phyloP scores from a whole-genome alignment of 2,329 filamentous ascomycete genomes.

The Septoria linicola region DNA sequence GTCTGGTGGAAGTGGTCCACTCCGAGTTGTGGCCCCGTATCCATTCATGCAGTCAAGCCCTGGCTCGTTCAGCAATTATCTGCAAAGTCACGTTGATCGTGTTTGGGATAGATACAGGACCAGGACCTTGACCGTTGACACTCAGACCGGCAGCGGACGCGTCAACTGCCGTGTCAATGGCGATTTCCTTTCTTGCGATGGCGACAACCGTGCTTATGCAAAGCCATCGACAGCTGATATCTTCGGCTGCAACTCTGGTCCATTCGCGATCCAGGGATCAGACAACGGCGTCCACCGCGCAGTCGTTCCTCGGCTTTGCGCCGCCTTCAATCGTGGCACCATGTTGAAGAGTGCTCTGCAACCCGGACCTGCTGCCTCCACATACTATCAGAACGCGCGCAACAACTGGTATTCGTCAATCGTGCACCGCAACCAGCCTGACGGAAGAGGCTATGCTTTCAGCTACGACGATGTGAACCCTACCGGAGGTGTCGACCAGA shows the following conservation, averaged over 20 bases:
- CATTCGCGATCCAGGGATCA: slow-evolving; percentile 51
- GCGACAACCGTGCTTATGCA: slow-evolving; percentile 49
- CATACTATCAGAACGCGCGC: slow-evolving; percentile 48
- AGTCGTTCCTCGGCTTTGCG: slow-evolving; percentile 70
- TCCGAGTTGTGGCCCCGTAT: slow-evolving; percentile 46
- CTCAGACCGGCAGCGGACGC: slow-evolving; percentile 58
- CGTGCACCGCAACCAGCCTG: slow-evolving; percentile 59
- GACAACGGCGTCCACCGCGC: slow-evolving; percentile 50
- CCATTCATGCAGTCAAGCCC: slow-evolving; percentile 46
- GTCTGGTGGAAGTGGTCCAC: slow-evolving; percentile 40
- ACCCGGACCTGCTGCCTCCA: slow-evolving; percentile 40
- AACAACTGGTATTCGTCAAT: slow-evolving; percentile 58
- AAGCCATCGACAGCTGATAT: slow-evolving; percentile 63
- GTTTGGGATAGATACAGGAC: slow-evolving; percentile 53
- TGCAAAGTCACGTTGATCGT: slow-evolving; percentile 50
- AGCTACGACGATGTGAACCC: slow-evolving; percentile 64
- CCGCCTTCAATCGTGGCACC: slow-evolving; percentile 73
- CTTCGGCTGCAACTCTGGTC: slow-evolving; percentile 65
- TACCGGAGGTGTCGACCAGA: slow-evolving; percentile 46
- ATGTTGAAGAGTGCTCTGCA: slow-evolving; percentile 54
- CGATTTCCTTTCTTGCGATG: slow-evolving; percentile 45
- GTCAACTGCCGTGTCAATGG: slow-evolving; percentile 50
- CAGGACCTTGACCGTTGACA: slow-evolving; percentile 59
- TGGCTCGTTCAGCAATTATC: slow-evolving; percentile 52
- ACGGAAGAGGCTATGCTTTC: slow-evolving; percentile 65